phyloP scores from a whole-genome alignment of 1,284 basidiomycete genomes.

The Ceratobasidium papillatum region DNA sequence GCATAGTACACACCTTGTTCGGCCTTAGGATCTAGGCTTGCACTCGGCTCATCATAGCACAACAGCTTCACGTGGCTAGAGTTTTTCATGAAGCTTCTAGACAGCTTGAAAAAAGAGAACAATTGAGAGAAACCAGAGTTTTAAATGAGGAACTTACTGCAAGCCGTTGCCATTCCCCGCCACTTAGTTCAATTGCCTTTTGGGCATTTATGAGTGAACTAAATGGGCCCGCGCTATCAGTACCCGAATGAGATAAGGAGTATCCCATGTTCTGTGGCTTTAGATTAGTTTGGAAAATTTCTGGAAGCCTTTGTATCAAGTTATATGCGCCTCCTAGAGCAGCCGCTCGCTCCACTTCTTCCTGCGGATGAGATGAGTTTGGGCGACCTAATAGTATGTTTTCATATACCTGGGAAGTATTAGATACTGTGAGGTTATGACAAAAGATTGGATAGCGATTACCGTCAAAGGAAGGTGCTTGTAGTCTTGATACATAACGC shows the following conservation, averaged over 20 bases:
- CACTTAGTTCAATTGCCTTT: constrained; percentile 59
- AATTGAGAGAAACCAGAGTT: neutral
- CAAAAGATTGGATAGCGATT: neutral
- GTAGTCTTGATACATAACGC: constrained; percentile 44
- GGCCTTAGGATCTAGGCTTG: constrained; percentile 68
- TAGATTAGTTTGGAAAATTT: constrained; percentile 34
- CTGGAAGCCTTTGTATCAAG: constrained; percentile 43
- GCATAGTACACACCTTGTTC: constrained; percentile 63
- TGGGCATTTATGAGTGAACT: constrained; percentile 9
- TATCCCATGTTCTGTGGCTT: constrained; percentile 2
- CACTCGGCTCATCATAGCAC: constrained; percentile 77
- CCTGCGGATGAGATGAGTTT: neutral
- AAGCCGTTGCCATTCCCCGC: constrained; percentile 68
- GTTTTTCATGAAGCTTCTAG: constrained; percentile 79
- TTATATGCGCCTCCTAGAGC: constrained; percentile 41
- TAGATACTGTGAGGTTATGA: neutral
- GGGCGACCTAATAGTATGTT: constrained; percentile 42
- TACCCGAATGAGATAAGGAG: neutral
- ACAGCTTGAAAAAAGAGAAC: constrained; percentile 54
- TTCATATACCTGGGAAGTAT: constrained; percentile 35
- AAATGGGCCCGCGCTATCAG: neutral
- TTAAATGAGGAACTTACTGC: constrained; percentile 63
- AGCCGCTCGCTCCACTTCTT: constrained; percentile 39
- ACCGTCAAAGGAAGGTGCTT: constrained; percentile 41
- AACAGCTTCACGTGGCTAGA: constrained; percentile 67